A percentile compares a stretch with the other conserved stretches of the same genome.
phyloP scores from a whole-genome alignment of 805 yeast species.

The Hermanozyma aechmeae region DNA sequence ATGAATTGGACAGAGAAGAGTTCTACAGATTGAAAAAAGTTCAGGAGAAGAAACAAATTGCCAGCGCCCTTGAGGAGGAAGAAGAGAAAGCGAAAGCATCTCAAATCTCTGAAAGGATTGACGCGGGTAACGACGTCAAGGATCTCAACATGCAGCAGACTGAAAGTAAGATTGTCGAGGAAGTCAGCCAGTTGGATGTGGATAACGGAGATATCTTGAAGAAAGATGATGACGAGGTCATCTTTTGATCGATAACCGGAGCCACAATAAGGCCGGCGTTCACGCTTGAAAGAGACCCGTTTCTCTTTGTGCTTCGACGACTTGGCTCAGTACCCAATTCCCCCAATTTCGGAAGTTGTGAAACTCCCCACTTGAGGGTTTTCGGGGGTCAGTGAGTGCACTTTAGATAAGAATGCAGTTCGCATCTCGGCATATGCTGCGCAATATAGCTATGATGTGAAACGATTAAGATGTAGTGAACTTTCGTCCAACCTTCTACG shows the following conservation, averaged over 20 bases:
- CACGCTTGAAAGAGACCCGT: no score
- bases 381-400: no score
- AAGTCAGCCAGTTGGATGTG: slow-evolving; percentile 18
- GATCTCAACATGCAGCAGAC: slow-evolving; percentile 4
- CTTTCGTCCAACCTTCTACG: no score
- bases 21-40: slow-evolving; percentile 94
- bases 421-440: no score
- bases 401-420: no score
- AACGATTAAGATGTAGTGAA: no score
- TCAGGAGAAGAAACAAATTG: slow-evolving; percentile 86
- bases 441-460: no score
- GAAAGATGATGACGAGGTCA: slow-evolving; percentile 38
- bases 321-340: no score
- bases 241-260: slow-evolving; percentile 14
- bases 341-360: no score
- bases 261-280: not conserved
- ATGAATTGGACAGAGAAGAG: slow-evolving; percentile 97
- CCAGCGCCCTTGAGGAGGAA: slow-evolving; percentile 55
- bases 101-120: slow-evolving; percentile 9
- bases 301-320: no score
- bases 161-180: slow-evolving; percentile 14
- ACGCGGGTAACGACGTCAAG: slow-evolving; percentile 12
- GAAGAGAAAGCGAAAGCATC: slow-evolving; percentile 28
- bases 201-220: slow-evolving; percentile 21
- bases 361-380: no score